A percentile compares a stretch with the other conserved stretches of the same genome.
Evolutionary conservation across 306 rosid species (phyloP).

Genomic region (Canavalia gladiata): DNA sequence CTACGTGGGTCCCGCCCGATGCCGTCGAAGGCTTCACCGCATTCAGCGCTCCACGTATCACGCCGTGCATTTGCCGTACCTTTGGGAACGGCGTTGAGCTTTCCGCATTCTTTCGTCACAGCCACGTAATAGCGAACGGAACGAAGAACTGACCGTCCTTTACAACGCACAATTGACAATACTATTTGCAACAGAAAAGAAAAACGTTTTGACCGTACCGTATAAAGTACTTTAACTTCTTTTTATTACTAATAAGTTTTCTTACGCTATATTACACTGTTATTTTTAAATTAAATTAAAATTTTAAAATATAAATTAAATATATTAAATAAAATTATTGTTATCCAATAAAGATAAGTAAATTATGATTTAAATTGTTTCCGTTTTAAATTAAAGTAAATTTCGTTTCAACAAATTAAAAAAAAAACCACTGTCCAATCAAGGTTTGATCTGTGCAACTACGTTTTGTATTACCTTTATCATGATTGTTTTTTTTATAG

Average conservation of each 20-base stretch:
- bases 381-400: too few species aligned
- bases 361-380: too few species aligned
- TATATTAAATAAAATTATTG: too few species aligned
- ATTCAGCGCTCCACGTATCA: constrained; percentile 71
- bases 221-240: neutral
- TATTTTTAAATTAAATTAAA: too few species aligned
- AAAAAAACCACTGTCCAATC: too few species aligned
- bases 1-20: constrained; percentile 33
- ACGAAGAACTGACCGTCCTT: neutral
- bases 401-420: too few species aligned
- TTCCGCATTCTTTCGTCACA: neutral
- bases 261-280: too few species aligned
- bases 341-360: too few species aligned
- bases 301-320: too few species aligned
- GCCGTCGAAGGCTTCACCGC: constrained; percentile 46
- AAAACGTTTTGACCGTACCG: neutral
- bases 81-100: constrained; percentile 11
- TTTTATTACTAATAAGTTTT: neutral
- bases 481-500: too few species aligned
- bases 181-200: neutral
- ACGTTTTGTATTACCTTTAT: too few species aligned
- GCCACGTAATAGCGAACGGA: neutral
- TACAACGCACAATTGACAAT: neutral
- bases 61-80: constrained; percentile 75
- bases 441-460: too few species aligned